Percentiles rank a stretch among this genome's conserved stretches.
Conservation (phyloP, 768 basidiomycete genomes). For the Lentinula edodes region DNA sequence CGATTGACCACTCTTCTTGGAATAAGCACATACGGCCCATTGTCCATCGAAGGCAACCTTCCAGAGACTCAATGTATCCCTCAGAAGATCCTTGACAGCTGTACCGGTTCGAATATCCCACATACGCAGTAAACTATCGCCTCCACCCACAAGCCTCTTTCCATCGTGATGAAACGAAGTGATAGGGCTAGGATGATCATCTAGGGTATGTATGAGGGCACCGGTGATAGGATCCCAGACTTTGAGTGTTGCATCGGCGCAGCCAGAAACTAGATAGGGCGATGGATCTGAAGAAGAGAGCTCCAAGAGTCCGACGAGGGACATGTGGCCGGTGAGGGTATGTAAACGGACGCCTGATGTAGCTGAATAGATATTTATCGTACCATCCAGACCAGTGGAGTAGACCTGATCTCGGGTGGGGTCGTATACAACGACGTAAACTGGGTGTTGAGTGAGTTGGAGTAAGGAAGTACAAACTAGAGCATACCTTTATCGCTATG, state of each 20-base stretch:
- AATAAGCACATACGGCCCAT: constrained; percentile 92
- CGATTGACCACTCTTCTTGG: constrained; percentile 58
- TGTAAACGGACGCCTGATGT: constrained; percentile 74
- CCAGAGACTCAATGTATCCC: constrained; percentile 95
- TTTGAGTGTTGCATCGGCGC: constrained; percentile 91
- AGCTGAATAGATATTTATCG: constrained; percentile 92
- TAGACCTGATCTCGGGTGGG: constrained; percentile 76
- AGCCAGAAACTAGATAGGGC: constrained; percentile 81
- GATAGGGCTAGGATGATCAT: constrained; percentile 93
- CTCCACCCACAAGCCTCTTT: constrained; percentile 92
- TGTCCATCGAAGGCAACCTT: constrained; percentile 93
- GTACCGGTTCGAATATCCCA: constrained; percentile 91
- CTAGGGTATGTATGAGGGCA: constrained; percentile 55
- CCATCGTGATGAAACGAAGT: constrained; percentile 99
- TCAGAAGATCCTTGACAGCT: constrained; percentile 82
- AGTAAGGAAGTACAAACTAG: background rate
- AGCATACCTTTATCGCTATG: constrained; percentile 70
- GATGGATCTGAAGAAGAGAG: constrained; percentile 60
- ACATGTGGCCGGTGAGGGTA: constrained; percentile 85
- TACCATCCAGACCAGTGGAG: constrained; percentile 97
- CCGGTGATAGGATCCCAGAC: constrained; percentile 82
- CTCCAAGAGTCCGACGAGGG: constrained; percentile 89
- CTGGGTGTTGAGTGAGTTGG: constrained; percentile 19
- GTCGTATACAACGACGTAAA: constrained; percentile 11
- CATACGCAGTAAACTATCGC: constrained; percentile 95